phyloP scores from a whole-genome alignment of 805 yeast species.

The Sungouiella blattae region DNA sequence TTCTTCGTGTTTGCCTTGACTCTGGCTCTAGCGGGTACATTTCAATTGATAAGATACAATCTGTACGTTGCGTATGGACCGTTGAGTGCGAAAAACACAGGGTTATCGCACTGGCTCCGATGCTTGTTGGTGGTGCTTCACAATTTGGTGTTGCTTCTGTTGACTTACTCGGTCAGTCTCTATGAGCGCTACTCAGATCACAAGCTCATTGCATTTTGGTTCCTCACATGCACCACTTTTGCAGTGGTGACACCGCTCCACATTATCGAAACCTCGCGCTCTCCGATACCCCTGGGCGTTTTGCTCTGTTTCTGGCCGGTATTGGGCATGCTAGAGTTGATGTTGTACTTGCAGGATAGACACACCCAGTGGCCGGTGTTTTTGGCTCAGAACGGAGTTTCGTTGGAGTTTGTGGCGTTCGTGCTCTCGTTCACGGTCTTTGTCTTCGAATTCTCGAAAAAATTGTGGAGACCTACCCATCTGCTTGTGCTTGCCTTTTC shows the following conservation, averaged over 20 bases:
- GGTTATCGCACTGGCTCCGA: slow-evolving; percentile 23
- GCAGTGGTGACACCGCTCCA: slow-evolving; percentile 40
- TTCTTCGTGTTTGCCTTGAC: slow-evolving; percentile 8
- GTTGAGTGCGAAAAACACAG: slow-evolving; percentile 20
- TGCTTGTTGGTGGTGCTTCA: slow-evolving; percentile 18
- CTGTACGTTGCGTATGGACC: slow-evolving; percentile 14
- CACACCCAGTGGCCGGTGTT: slow-evolving; percentile 23
- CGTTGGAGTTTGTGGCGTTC: slow-evolving; percentile 10
- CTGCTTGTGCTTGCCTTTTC: slow-evolving; percentile 30
- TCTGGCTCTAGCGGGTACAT: slow-evolving; percentile 5
- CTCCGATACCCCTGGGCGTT: slow-evolving; percentile 35
- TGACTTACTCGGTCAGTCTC: slow-evolving; percentile 15
- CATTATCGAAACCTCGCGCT: slow-evolving; percentile 39
- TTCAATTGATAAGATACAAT: background rate
- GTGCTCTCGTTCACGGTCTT: slow-evolving; percentile 29
- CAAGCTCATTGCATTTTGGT: slow-evolving; percentile 15
- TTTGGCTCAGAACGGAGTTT: slow-evolving; percentile 4
- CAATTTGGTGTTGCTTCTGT: slow-evolving; percentile 10
- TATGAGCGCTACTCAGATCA: slow-evolving; percentile 23
- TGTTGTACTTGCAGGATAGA: slow-evolving; percentile 24
- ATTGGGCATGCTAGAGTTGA: slow-evolving; percentile 14
- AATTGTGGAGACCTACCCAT: slow-evolving; percentile 37
- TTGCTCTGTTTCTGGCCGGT: slow-evolving; percentile 40
- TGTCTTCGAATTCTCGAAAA: slow-evolving; percentile 34
- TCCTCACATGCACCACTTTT: slow-evolving; percentile 5